Percentiles rank a stretch among this genome's conserved stretches.
phyloP scores from a whole-genome alignment of 2,329 filamentous ascomycete genomes.

The Pyricularia grisea region DNA sequence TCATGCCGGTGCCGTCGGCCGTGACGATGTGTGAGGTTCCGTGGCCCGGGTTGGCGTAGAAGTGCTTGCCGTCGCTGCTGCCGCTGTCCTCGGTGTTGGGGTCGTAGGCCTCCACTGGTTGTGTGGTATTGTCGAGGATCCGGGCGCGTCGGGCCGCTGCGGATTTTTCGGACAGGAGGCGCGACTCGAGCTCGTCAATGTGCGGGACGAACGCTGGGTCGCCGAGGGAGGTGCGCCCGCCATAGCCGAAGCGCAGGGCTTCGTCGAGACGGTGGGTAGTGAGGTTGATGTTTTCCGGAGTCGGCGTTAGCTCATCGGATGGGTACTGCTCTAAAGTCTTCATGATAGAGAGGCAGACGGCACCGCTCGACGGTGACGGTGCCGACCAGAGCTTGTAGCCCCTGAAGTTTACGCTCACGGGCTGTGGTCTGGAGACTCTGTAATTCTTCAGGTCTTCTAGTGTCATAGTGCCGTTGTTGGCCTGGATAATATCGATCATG shows the following conservation, averaged over 20 bases:
- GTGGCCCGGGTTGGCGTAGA: conserved; percentile 25
- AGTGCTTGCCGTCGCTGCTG: conserved; percentile 45
- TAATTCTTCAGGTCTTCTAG: conserved; percentile 69
- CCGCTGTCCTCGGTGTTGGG: conserved; percentile 56
- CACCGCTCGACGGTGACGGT: conserved; percentile 69
- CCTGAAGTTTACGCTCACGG: conserved; percentile 56
- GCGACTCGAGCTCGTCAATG: conserved; percentile 52
- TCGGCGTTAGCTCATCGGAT: conserved; percentile 31
- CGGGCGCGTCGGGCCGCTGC: conserved; percentile 50
- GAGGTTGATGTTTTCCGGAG: conserved; percentile 41
- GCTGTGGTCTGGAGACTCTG: conserved; percentile 48
- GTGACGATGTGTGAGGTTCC: conserved; percentile 68
- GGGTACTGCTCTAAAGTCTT: conserved; percentile 77
- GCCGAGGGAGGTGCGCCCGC: conserved; percentile 65
- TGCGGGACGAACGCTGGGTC: conserved; percentile 68
- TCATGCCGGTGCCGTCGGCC: conserved; percentile 63
- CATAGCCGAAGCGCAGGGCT: conserved; percentile 84
- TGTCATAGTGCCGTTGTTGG: conserved; percentile 75
- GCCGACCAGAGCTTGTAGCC: conserved; percentile 61
- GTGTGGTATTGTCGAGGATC: conserved; percentile 65
- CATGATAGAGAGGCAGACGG: conserved; percentile 64
- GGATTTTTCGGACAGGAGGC: conserved; percentile 55
- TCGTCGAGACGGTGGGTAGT: conserved; percentile 79
- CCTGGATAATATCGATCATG: conserved; percentile 60
- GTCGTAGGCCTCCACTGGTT: conserved; percentile 66